Conservation (phyloP, 2,329 filamentous ascomycete genomes). For the Aspergillus sp. region DNA sequence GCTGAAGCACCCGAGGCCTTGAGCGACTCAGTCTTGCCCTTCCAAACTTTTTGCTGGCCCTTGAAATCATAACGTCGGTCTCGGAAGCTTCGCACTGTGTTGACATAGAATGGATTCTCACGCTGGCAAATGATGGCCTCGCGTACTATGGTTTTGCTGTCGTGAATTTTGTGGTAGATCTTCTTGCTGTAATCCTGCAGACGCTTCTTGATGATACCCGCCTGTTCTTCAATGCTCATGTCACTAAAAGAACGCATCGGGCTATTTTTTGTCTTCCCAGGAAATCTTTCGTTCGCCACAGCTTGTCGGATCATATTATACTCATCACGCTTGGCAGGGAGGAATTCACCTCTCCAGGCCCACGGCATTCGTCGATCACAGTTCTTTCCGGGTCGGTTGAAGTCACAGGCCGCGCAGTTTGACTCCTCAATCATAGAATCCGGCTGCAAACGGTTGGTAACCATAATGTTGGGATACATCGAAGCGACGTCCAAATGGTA, state of each 20-base stretch:
- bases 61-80: slow-evolving; percentile 99
- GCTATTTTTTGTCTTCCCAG: slow-evolving; percentile 70
- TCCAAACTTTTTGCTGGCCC: slow-evolving; percentile 97
- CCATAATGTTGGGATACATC: slow-evolving; percentile 99
- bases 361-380: slow-evolving; percentile 93
- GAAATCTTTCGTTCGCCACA: slow-evolving; percentile 88
- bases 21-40: slow-evolving; percentile 85
- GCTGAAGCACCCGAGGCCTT: slow-evolving; percentile 76
- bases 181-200: slow-evolving; percentile 94
- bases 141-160: slow-evolving; percentile 84
- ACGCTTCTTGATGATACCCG: slow-evolving; percentile 76
- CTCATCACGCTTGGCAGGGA: slow-evolving; percentile 93
- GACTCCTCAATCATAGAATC: slow-evolving; percentile 99
- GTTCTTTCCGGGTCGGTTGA: slow-evolving; percentile 95
- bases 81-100: slow-evolving; percentile 93
- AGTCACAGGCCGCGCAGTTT: slow-evolving; percentile 95
- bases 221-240: slow-evolving; percentile 77
- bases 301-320: slow-evolving; percentile 98
- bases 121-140: slow-evolving; percentile 98
- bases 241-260: slow-evolving; percentile 77
- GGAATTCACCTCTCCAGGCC: slow-evolving; percentile 96
- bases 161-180: slow-evolving; percentile 99
- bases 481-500: slow-evolving; percentile 98
- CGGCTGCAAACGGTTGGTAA: slow-evolving; percentile 92
- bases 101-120: slow-evolving; percentile 97